Conservation (phyloP, 768 basidiomycete species). For the Naganishia vishniacii region DNA sequence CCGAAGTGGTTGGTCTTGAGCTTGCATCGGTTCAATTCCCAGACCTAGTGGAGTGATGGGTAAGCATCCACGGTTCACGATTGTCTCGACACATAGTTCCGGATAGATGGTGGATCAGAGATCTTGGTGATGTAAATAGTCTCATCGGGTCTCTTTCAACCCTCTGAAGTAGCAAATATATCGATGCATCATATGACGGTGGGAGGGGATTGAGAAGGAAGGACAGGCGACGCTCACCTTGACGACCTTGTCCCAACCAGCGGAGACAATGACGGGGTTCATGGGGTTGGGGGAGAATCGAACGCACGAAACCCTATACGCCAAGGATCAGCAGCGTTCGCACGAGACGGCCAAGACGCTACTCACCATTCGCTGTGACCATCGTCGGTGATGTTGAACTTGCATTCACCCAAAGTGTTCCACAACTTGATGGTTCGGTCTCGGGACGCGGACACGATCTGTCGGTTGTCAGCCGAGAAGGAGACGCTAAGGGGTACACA, state of each 20-base stretch:
- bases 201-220: constrained; percentile 7
- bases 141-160: constrained; percentile 60
- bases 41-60: constrained; percentile 61
- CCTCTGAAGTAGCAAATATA: constrained; percentile 89
- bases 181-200: constrained; percentile 49
- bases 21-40: constrained; percentile 99
- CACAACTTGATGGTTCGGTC: constrained; percentile 98
- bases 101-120: constrained; percentile 55
- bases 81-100: no score
- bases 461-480: constrained; percentile 99
- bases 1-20: constrained; percentile 99
- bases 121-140: constrained; percentile 72
- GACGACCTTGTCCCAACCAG: constrained; percentile 99
- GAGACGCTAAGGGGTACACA: constrained; percentile 58
- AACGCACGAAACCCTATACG: constrained; percentile 98
- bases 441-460: constrained; percentile 96
- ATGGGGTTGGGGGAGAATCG: constrained; percentile 96
- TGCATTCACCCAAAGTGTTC: constrained; percentile 99
- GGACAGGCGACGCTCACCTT: constrained; percentile 62
- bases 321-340: no score
- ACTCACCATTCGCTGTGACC: constrained; percentile 98
- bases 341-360: no score
- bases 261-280: constrained; percentile 98
- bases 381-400: constrained; percentile 98
- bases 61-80: no score